Conservation (phyloP, 495 filamentous ascomycete species). For the Sphaerosporella brunnea region DNA sequence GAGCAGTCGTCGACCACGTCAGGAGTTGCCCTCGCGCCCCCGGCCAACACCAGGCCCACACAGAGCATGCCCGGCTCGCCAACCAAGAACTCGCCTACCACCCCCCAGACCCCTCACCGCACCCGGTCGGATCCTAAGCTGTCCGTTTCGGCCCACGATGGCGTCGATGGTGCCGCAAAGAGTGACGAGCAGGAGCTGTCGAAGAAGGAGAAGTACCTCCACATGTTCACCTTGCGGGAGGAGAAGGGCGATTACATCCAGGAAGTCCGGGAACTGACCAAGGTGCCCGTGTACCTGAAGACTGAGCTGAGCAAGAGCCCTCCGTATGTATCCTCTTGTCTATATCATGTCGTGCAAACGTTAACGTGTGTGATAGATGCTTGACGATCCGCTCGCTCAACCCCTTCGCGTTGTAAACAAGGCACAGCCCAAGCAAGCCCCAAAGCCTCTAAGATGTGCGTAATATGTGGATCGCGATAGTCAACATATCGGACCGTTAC, state of each 20-base stretch:
- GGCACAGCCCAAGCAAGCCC: neutral
- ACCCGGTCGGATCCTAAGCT: conserved; percentile 87
- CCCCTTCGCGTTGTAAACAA: conserved; percentile 69
- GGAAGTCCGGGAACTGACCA: conserved; percentile 92
- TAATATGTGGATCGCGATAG: conserved; percentile 11
- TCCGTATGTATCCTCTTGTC: conserved; percentile 71
- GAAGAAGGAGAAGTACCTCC: conserved; percentile 92
- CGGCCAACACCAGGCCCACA: conserved; percentile 45
- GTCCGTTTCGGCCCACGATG: conserved; percentile 48
- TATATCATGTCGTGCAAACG: neutral
- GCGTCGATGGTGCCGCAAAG: conserved; percentile 60
- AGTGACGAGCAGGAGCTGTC: conserved; percentile 33
- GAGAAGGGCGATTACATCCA: conserved; percentile 93
- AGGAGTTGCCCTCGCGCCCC: conserved; percentile 11
- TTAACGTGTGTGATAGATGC: conserved; percentile 41
- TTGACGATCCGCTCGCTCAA: conserved; percentile 94
- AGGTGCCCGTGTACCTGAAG: conserved; percentile 91
- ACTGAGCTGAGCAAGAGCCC: conserved; percentile 97
- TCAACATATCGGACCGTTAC: conserved; percentile 15
- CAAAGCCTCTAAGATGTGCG: too few species aligned
- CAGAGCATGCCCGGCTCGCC: conserved; percentile 94
- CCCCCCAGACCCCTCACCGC: conserved; percentile 57
- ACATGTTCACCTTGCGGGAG: conserved; percentile 74
- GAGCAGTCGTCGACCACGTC: conserved; percentile 12
- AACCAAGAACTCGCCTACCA: conserved; percentile 52